phyloP scores from a whole-genome alignment of 169 alveolate species.

The Babesia ovis region DNA sequence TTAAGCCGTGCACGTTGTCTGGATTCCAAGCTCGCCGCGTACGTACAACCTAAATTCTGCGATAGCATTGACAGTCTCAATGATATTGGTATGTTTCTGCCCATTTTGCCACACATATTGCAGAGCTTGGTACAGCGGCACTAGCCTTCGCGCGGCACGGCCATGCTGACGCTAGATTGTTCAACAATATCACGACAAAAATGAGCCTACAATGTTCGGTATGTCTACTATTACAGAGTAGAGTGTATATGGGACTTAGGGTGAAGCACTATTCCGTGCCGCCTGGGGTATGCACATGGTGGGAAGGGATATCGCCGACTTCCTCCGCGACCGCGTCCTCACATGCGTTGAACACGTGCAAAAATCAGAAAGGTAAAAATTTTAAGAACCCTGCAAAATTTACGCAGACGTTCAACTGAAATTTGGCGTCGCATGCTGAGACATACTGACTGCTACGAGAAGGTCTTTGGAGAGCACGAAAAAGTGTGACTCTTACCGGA shows the following conservation, averaged over 20 bases:
- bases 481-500: not conserved
- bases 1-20: conserved; percentile 44
- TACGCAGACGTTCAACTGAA: conserved; percentile 16
- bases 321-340: conserved; percentile 14
- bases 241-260: conserved; percentile 1
- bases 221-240: not conserved
- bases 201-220: conserved; percentile 32
- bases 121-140: conserved; percentile 54
- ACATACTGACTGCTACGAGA: conserved; percentile 12
- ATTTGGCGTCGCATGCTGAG: conserved; percentile 35
- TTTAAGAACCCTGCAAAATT: not conserved
- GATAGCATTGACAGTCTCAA: conserved; percentile 5
- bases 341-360: conserved; percentile 23
- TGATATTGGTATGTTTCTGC: conserved; percentile 15
- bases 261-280: conserved; percentile 51
- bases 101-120: not conserved
- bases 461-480: conserved; percentile 1
- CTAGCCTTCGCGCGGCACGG: conserved; percentile 66
- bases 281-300: conserved; percentile 65
- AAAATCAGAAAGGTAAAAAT: conserved; percentile 29
- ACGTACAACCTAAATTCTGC: conserved; percentile 36
- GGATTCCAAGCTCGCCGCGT: conserved; percentile 24
- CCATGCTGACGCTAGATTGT: conserved; percentile 25
- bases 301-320: conserved; percentile 33
- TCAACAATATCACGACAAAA: conserved; percentile 5